Evolutionary conservation across 495 filamentous ascomycete species (phyloP).

Genomic region (Xylaria bambusicola): DNA sequence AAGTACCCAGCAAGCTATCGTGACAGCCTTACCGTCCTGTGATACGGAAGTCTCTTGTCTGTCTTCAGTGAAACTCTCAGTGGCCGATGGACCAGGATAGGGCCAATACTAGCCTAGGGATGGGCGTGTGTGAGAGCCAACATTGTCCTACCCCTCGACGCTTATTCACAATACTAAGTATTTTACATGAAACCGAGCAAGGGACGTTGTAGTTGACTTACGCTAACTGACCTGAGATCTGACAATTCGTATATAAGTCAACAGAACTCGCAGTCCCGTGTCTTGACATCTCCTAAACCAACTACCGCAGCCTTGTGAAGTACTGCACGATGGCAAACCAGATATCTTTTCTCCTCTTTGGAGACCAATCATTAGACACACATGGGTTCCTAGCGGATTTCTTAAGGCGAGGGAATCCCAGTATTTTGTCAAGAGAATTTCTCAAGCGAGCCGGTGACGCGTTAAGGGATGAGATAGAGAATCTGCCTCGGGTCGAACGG

Average conservation of each 20-base stretch:
- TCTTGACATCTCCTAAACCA: constrained; percentile 18
- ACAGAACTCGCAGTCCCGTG: constrained; percentile 21
- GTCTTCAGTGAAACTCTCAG: constrained; percentile 45
- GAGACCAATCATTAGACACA: constrained; percentile 78
- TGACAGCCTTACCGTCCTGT: constrained; percentile 37
- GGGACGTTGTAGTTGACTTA: constrained; percentile 34
- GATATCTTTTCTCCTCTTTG: constrained; percentile 59
- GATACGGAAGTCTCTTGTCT: constrained; percentile 41
- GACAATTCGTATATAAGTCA: constrained; percentile 35
- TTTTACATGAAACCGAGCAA: constrained; percentile 25
- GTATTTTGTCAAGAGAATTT: constrained; percentile 65
- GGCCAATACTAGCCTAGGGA: constrained; percentile 1
- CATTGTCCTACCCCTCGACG: constrained; percentile 18
- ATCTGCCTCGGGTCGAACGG: constrained; percentile 60
- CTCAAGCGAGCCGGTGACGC: constrained; percentile 63
- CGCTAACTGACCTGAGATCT: constrained; percentile 21
- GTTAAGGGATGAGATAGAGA: constrained; percentile 63
- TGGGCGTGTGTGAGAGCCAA: constrained; percentile 4
- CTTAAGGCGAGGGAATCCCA: constrained; percentile 61
- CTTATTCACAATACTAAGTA: constrained; percentile 5
- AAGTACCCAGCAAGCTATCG: constrained; percentile 26
- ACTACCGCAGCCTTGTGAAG: constrained; percentile 23
- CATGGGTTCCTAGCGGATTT: constrained; percentile 65
- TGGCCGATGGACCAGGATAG: constrained; percentile 38
- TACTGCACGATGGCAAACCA: constrained; percentile 18